Evolutionary conservation across 345 rosid species (phyloP).

Genomic region (Psidium friedrichsthalianum): DNA sequence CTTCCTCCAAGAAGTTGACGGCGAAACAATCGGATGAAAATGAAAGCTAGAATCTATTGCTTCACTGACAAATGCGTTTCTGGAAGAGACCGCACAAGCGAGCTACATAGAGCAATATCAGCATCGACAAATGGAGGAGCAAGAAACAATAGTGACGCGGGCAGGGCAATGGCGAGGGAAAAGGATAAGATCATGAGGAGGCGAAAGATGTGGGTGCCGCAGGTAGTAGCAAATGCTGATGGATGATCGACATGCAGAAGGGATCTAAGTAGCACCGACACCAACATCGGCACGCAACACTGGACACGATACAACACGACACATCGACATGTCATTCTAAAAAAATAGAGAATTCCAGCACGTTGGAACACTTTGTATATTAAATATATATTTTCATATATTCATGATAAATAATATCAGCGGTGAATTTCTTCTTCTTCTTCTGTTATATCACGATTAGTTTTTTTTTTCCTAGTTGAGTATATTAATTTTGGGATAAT

Average conservation of each 20-base stretch:
- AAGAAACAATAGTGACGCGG: neutral
- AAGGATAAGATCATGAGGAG: neutral
- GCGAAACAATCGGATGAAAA: neutral
- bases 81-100: neutral
- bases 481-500: no score
- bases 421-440: no score
- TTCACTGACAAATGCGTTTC: neutral
- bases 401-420: no score
- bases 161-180: neutral
- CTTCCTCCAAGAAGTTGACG: fast-evolving
- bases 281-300: no score
- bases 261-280: no score
- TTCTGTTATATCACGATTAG: no score
- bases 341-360: no score
- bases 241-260: neutral
- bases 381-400: no score
- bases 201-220: neutral
- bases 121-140: neutral
- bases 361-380: no score
- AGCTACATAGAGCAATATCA: neutral
- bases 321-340: no score
- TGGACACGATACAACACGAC: no score
- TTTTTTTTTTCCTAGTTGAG: no score
- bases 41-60: neutral
- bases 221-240: neutral